Base-by-base conservation (phyloP, 345 rosid species). In the Eucalyptus regnans region DNA sequence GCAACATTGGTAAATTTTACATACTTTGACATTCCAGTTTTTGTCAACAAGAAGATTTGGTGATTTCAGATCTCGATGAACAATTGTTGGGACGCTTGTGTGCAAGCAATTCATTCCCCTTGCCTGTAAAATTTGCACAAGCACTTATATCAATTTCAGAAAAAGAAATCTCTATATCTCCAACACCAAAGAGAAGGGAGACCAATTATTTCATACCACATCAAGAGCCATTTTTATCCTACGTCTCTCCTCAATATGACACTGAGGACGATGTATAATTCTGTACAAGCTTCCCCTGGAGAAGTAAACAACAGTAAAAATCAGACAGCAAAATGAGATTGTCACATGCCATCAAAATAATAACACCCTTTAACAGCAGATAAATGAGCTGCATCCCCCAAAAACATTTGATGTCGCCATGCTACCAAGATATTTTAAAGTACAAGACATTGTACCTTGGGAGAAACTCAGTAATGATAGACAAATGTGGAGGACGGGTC, bases 41-140 rank as follows among this genome's bases (percentile, higher is more conserved):
- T 95, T 93, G 94, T 98, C 99, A 92, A 97, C 99, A 91, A 98
- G 92, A 90, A 98, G 99, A 92, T 98, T 98, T 64, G 99, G 99
- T 85, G 99, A 96, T 93, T 98, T 98, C 92, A 98, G 90, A 95
- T 98, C 99, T 58, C 99, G 96, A 91, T 98, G 99, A 90, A 98
- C 99, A 90, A 98, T 97, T 88, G 99, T 98, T 12, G 99, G 99
- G 81, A 68, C 91, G 93, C 99, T 97, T 76, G 98, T 91, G 93
- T 98, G 99, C 92, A 98, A 94, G 94, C 99, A 98, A 90, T 96
- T 98, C 99, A 98, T 98, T 90, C 99, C 99, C 93, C 93, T 96
- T 86, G 99, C 99, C 99, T 98, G 94, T 90, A 93, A 89, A 90
- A 87, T 54, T 86, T 85, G 48, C 60, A 60, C 20, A 86, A 87